These are phyloP conservation scores for Coemansia sp. DNA, from an alignment of 192 early-diverging fungal genomes.

Conservation along the genomic window DNA sequence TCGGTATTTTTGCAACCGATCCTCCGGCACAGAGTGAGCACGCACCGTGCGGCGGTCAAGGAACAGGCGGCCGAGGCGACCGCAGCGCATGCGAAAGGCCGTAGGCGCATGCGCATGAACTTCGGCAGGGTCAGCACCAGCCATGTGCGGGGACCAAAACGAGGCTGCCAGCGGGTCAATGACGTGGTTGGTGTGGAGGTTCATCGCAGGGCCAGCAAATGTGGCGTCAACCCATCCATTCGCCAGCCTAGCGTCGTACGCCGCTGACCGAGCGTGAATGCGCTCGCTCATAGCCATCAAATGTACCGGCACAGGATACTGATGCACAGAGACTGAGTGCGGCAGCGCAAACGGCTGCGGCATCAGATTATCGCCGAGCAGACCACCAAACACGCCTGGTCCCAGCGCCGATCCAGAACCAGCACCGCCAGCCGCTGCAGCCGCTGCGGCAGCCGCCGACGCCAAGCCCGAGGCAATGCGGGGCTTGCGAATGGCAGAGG, in stretches of 20 bases:
- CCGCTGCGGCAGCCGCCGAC: constrained; percentile 16
- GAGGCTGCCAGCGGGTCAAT: constrained; percentile 8
- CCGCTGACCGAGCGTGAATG: constrained; percentile 10
- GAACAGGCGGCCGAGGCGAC: constrained; percentile 35
- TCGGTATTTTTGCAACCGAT: constrained; percentile 26
- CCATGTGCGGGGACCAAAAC: constrained; percentile 33
- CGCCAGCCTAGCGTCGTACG: constrained; percentile 12
- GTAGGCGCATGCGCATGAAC: not conserved
- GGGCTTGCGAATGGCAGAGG: constrained; percentile 18
- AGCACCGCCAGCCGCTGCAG: not conserved
- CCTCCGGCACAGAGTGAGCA: not conserved
- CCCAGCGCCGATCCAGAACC: constrained; percentile 1
- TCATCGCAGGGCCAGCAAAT: constrained; percentile 2
- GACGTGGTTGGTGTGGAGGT: constrained; percentile 12
- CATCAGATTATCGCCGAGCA: constrained; percentile 14
- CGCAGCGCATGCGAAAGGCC: constrained; percentile 45
- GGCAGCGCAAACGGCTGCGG: constrained; percentile 42
- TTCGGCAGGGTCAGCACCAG: too few relatives aligned
- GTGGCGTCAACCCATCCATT: constrained; percentile 45
- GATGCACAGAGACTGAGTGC: constrained; percentile 32
- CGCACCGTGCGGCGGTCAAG: constrained; percentile 40
- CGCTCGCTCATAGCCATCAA: constrained; percentile 23
- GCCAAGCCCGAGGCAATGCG: constrained; percentile 22
- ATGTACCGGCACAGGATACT: constrained; percentile 26
- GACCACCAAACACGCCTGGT: not conserved